Percentiles rank a stretch among this genome's conserved stretches.
Evolutionary conservation across 192 early-diverging fungal genomes (phyloP).

Genomic region (Backusella westeae): DNA sequence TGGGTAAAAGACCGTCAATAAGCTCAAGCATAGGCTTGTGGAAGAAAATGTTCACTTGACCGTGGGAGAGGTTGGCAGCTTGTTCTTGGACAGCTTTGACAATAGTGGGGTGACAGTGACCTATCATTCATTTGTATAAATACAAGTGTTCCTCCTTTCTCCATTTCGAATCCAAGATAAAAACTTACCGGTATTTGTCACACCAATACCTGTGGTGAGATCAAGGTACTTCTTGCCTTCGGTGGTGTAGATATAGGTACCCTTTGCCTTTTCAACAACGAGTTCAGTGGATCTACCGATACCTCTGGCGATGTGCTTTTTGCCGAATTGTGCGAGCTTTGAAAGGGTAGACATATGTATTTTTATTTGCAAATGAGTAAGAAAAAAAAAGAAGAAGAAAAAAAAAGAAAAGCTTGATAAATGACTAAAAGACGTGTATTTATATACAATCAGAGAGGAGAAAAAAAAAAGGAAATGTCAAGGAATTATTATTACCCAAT

Average conservation of each 20-base stretch:
- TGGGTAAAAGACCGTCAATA: constrained; percentile 19
- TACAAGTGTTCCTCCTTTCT: background rate
- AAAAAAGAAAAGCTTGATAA: background rate
- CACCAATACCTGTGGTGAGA: constrained; percentile 37
- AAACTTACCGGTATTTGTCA: constrained; percentile 33
- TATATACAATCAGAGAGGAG: background rate
- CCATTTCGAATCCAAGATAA: background rate
- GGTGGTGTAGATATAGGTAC: constrained; percentile 26
- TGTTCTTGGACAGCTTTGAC: constrained; percentile 44
- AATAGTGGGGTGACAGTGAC: constrained; percentile 43
- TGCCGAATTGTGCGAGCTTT: constrained; percentile 28
- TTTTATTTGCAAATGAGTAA: background rate
- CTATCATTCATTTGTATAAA: background rate
- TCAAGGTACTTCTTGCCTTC: constrained; percentile 38
- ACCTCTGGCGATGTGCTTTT: constrained; percentile 24
- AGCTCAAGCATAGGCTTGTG: constrained; percentile 39
- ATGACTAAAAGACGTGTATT: background rate
- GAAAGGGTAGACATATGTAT: constrained; percentile 7
- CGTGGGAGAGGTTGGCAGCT: constrained; percentile 31
- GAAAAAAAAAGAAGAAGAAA: background rate
- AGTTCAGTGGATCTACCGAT: constrained; percentile 23
- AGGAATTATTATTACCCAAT: constrained; percentile 4
- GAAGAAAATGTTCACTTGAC: constrained; percentile 37
- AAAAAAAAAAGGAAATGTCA: background rate
- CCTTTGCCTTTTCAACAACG: constrained; percentile 28